Base-by-base conservation (phyloP, 345 rosid genomes). In the Linum tenue region DNA sequence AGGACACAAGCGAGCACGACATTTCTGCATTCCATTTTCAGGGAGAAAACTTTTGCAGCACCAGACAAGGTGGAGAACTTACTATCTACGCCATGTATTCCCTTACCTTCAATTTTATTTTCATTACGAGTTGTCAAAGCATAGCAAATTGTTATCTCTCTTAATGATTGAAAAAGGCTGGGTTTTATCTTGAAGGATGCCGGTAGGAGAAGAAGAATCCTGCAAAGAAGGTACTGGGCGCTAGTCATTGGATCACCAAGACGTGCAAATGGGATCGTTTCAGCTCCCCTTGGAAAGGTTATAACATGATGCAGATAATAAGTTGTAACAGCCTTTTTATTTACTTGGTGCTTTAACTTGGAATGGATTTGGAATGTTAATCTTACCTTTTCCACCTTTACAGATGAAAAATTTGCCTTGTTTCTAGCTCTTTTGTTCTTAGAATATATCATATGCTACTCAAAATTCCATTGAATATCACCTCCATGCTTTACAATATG, bases 221-320 rank as follows among this genome's bases (percentile, higher is more conserved):
- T 94, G 72, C 87, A 74, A 78, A 81, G 87, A 67, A 82, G 65
- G 63, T 94, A 94, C 58, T 77, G 84, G 92, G 99, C 97, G 48
- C 95, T 90, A 36, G 96, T 94, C 67, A 79, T 94, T 60, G 97
- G 96, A 17, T 77, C 80, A 67, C 99, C 92, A 38, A 81, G 84
- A 67, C 77, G 70, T 66, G 62, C 79, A 51, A 80, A 73, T 64
- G 96, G 99, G 51, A 62, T 84, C 51, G 82, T 94, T 62, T 80
- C 95, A 62, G 96, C 88, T 55, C 85, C 96, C 14, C 69, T 90
- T 50, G 84, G 85, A 70, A 94, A 88, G 97, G 99, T 86, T 65
- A 68, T 85, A 15, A 39, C 7, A 0, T 2, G 3, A 48, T 48
- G 53, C 44, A 41, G 14, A 59, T 7, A 17, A 38, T 63, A 16